Percentiles rank a stretch among this genome's conserved stretches.
Evolutionary conservation across 129 eudicot species (phyloP).

Genomic region (Centella asiatica): DNA sequence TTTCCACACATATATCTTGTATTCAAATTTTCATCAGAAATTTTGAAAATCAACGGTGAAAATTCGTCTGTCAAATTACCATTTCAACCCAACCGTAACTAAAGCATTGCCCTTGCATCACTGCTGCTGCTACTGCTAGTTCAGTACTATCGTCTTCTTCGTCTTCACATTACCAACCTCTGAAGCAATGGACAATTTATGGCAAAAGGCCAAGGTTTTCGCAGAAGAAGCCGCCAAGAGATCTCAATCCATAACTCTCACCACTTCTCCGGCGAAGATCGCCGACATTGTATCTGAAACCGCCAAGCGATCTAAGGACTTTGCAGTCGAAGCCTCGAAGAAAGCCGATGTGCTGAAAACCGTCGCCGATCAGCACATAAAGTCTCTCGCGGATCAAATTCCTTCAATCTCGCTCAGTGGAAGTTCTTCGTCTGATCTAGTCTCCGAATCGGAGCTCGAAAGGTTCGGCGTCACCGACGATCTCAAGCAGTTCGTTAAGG

Average conservation of each 20-base stretch:
- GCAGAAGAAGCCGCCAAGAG: conserved; percentile 9
- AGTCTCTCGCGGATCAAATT: conserved; percentile 42
- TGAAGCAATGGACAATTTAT: conserved; percentile 1
- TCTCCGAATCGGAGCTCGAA: conserved; percentile 31
- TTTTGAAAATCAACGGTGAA: not conserved
- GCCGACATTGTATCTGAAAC: conserved; percentile 10
- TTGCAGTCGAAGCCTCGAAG: conserved; percentile 54
- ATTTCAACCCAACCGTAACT: not conserved
- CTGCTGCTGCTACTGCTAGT: not conserved
- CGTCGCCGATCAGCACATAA: conserved; percentile 33
- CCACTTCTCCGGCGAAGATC: conserved; percentile 7
- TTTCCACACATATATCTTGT: no score
- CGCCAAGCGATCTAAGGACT: conserved; percentile 17
- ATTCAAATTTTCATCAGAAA: no score
- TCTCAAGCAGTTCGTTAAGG: conserved; percentile 46
- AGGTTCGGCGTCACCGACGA: conserved; percentile 47
- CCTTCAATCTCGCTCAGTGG: conserved; percentile 21
- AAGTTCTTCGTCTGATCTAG: conserved; percentile 9
- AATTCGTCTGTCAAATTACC: not conserved
- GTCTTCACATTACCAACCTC: not conserved
- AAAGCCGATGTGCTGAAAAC: conserved; percentile 37
- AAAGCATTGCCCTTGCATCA: not conserved
- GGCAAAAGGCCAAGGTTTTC: conserved; percentile 6
- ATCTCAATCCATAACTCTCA: conserved; percentile 7
- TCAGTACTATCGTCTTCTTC: not conserved